Evolutionary conservation across 2,329 filamentous ascomycete genomes (phyloP), one percentile per base, ranked within the genome.

Genomic region (Helicocarpus griseus): DNA sequence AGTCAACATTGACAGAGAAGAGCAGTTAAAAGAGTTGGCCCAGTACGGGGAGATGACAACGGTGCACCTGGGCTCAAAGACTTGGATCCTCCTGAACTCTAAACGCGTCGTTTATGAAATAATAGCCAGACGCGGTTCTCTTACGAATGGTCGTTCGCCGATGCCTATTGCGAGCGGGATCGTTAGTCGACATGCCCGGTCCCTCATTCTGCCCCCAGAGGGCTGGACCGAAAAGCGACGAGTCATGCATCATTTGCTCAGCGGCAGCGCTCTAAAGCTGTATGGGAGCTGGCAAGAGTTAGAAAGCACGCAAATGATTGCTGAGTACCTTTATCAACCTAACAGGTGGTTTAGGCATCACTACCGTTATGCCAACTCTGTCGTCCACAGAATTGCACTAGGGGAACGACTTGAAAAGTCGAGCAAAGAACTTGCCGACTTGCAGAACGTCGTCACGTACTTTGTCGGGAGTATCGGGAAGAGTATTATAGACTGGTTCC

Each of bases 71-170:
- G 65, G 65, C 3, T 63, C 62, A 26, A 70, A 69, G 50, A 73
- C 68, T 1, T 73, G 68, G 68, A 60, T 75, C 17, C 59, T 74
- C 14, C 64, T 75, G 5, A 75, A 75, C 55, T 65, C 56, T 13
- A 55, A 63, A 24, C 67, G 71, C 5, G 69, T 72, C 2, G 65
- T 70, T 22, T 58, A 58, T 1, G 67, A 70, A 40, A 62, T 73
- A 33, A 70, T 73, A 31, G 65, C 63, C 39, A 69, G 69, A 49
- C 60, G 64, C 5, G 65, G 64, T 13, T 60, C 50, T 17, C 48
- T 64, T 5, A 72, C 69, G 2, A 66, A 69, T 47, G 65, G 61
- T 22, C 59, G 67, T 3, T 58, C 62, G 1, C 56, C 57, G 17
- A 60, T 65, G 50, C 69, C 69, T 6, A 58, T 73, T 36, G 61